Base-by-base conservation (phyloP, 805 yeast species). In the Cyberlindnera petersonii region DNA sequence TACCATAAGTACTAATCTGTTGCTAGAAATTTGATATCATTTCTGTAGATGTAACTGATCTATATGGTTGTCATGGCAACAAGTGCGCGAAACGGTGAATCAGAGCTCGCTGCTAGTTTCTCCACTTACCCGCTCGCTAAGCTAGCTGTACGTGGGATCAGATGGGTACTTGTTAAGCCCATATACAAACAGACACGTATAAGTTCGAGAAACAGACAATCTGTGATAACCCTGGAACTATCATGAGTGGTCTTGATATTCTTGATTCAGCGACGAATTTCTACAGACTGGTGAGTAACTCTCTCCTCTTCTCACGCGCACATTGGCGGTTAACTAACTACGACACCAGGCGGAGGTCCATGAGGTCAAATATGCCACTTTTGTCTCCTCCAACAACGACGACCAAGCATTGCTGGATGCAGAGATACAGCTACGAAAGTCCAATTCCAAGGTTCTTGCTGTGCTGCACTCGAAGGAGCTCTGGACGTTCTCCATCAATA, bases 401-500 rank as follows among this genome's bases (percentile, higher is more conserved):
- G 71, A 66, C 31, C 71, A 68, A 39, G 55, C 64, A 48, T 55
- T 70, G 6, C 54, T 69, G 23, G 68, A 68, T 35, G 68, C 67
- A 30, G 75, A 70, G 43, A 47, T 69, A 1, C 47, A 54, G 11
- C 37, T 69, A 26, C 45, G 74, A 38, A 59, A 60, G 35, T 47
- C 56, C 10, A 49, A 65, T 31, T 59, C 67, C 7, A 58, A 56
- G 27, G 60, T 57, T 5, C 47, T 70, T 15, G 71, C 66, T 0
- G 63, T 66, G 9, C 51, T 66, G 3, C 57, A 65, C 24, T 58
- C 69, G 8, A 63, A 64, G 40, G 73, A 69, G 29, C 52, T 70
- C 7, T 69, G 73, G 72, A 58, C 69, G 9, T 69, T 69, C 38
- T 63, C 69, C 27, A 61, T 67, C 33, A 67, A 65, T 39, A 61